Base-by-base conservation (phyloP, 2,329 filamentous ascomycete genomes). In the Fusarium nodosum region DNA sequence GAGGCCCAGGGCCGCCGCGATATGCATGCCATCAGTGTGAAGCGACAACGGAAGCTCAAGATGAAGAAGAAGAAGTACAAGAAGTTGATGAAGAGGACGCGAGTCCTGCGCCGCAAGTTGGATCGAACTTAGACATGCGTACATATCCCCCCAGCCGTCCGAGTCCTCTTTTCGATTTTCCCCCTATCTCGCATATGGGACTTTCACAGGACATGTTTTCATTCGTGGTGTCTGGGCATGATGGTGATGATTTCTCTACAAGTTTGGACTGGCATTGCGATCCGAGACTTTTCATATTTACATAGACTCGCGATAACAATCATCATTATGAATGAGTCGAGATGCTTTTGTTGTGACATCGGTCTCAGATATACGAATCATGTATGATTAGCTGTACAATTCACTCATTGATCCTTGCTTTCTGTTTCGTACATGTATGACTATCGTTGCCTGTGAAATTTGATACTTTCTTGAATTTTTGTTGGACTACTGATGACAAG, bases 31-130 rank as follows among this genome's bases (percentile, higher is more conserved):
- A 93, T 99, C 78, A 97, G 93, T 77, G 95, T 97, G 74, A 94
- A 91, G 86, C 88, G 96, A 80, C 93, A 97, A 82, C 87, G 94
- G 78, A 97, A 96, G 84, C 84, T 97, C 77, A 97, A 94, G 89
- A 99, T 99, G 94, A 99, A 99, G 92, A 99, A 98, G 89, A 95
- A 98, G 88, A 99, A 99, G 90, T 97, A 97, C 83, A 98, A 97
- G 94, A 99, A 99, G 89, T 85, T 98, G 73, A 94, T 97, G 92
- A 93, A 91, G 86, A 88, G 90, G 81, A 97, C 95, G 77, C 89
- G 95, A 79, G 95, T 93, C 79, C 81, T 94, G 84, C 91, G 95
- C 78, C 90, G 94, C 78, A 97, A 94, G 84, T 85, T 96, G 76
- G 93, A 92, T 76, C 87, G 90, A 77, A 83, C 87, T 69, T 88